Evolutionary conservation across 306 rosid genomes (phyloP), one percentile per base, ranked within the genome.

Genomic region (Crotalaria pallida): DNA sequence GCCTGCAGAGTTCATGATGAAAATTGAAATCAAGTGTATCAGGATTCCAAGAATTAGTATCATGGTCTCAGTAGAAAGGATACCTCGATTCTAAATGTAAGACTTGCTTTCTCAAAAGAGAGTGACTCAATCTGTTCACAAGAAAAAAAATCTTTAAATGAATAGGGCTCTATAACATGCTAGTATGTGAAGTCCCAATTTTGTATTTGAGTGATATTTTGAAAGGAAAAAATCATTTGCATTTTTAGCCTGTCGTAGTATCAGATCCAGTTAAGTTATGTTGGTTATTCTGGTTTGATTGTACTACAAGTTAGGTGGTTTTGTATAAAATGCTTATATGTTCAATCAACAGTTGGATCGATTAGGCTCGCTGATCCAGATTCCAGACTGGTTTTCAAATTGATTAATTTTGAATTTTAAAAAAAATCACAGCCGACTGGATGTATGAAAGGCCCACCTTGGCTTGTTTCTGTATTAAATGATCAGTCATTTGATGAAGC

Each of bases 401-500:
- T n/a, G n/a, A n/a, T n/a, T n/a, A n/a, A n/a, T n/a, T n/a, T n/a
- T n/a, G n/a, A n/a, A n/a, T n/a, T n/a, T 45, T 16, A 45, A 23
- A 41, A 74, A 66, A 68, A 15, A 34, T 24, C 53, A 74, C 61
- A 34, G 23, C 24, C 44, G 50, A 72, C 13, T 34, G 57, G 66
- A 72, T 41, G 40, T 34, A 51, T 33, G 59, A 51, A 80, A 66
- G 69, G 58, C 80, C 55, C 62, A 88, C 98, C 98, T 94, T 92
- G 38, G 95, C 82, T 84, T 94, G 98, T 82, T 86, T 94, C 72
- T 85, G 95, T 78, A 94, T 94, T 81, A 94, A 91, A 88, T 94
- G 97, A 52, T 94, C 97, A 64, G 98, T 94, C 96, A 94, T 85
- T 83, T 87, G 98, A 58, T 77, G 75, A 81, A 94, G 95, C 87